Evolutionary conservation across 768 basidiomycete species (phyloP), one percentile per base, ranked within the genome.

Genomic region (Guyanaporus albipodus): DNA sequence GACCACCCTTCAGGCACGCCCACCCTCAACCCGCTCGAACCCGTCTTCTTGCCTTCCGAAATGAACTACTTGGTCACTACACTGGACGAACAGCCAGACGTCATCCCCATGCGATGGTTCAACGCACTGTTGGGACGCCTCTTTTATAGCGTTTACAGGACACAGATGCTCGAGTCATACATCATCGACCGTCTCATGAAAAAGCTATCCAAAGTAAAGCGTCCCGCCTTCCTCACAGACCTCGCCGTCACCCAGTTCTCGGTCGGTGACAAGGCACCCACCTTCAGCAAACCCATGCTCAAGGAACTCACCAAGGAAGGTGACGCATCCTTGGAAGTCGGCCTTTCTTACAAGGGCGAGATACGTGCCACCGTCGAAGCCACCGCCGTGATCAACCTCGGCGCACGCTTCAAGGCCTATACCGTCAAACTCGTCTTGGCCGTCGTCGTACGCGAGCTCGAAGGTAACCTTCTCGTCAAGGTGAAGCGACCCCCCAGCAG

Each of bases 61-160:
- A 95, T 97, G 91, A 74, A 79, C 45, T 72, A 77, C 52, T 77
- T 98, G 32, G 84, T 97, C 48, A 71, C 82, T 14, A 89, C 85
- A 6, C 74, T 99, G 50, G 96, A 98, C 69, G 81, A 86, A 55
- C 90, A 92, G 61, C 89, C 96, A 3, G 95, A 99, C 63, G 87
- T 93, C 51, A 93, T 97, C 48, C 94, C 93, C 3, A 91, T 93
- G 80, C 85, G 95, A 4, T 99, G 96, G 96, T 71, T 97, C 38
- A 99, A 99, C 60, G 96, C 92, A 0, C 71, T 98, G 44, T 69
- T 98, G 50, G 96, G 94, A 4, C 85, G 96, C 17, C 61, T 97
- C 11, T 97, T 97, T 73, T 90, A 95, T 70, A 86, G 86, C 55
- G 82, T 88, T 61, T 95, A 96, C 70, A 81, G 81, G 44, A 99